These are phyloP conservation scores for Rhizoctonia solani DNA, from an alignment of 1,284 basidiomycete genomes.

Conservation along the genomic window DNA sequence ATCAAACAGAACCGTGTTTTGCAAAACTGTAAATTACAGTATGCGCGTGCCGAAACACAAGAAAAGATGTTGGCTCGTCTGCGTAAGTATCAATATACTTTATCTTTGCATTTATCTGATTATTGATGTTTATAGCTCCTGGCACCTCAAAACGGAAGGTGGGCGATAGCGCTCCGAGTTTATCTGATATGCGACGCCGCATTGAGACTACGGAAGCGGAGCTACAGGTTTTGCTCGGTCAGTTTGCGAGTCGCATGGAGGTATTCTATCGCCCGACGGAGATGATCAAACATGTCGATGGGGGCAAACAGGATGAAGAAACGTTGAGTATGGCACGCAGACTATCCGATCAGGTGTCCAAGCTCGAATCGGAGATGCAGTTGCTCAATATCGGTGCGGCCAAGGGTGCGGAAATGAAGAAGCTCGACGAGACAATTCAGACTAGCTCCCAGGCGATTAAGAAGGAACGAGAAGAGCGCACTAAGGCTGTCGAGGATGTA, in stretches of 20 bases:
- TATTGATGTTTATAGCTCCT: no score
- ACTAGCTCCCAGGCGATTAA: not conserved
- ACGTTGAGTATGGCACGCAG: not conserved
- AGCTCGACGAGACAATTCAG: not conserved
- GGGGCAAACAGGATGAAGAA: not conserved
- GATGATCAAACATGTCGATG: not conserved
- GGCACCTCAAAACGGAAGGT: no score
- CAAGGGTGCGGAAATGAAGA: not conserved
- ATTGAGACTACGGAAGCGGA: not conserved
- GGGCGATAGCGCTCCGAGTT: no score
- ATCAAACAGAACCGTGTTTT: not conserved
- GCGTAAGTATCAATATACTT: no score
- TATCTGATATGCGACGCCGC: not conserved
- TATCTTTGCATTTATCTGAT: no score
- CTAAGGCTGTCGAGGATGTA: not conserved
- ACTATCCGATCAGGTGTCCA: constrained; percentile 1
- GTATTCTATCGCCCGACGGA: not conserved
- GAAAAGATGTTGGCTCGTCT: not conserved
- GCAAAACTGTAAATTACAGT: not conserved
- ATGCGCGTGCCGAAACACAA: not conserved
- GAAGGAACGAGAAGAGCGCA: constrained; percentile 2
- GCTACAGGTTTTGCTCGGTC: not conserved
- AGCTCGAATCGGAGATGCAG: not conserved
- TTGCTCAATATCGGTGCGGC: not conserved
- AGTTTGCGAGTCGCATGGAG: not conserved